Percentiles rank a stretch among this genome's conserved stretches.
Evolutionary conservation across 768 basidiomycete species (phyloP).

Genomic region (Termitomyces sp.): DNA sequence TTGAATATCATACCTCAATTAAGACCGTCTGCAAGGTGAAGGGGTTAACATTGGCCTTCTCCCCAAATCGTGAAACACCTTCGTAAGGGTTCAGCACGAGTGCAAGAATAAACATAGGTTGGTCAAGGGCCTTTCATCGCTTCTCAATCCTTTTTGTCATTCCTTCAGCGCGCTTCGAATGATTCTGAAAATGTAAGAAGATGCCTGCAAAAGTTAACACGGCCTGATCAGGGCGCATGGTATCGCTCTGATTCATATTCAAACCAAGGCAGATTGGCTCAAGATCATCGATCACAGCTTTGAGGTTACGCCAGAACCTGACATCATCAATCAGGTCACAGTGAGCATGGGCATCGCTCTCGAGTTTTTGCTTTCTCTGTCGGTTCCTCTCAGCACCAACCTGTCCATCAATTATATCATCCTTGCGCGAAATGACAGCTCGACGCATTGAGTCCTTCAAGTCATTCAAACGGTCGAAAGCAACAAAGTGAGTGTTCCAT

Average conservation of each 20-base stretch:
- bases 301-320: constrained; percentile 16
- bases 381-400: constrained; percentile 24
- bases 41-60: background rate
- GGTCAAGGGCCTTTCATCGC: constrained; percentile 26
- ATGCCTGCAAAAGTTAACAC: constrained; percentile 24
- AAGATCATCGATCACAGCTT: constrained; percentile 20
- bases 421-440: constrained; percentile 14
- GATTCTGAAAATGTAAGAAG: constrained; percentile 16
- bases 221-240: constrained; percentile 22
- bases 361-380: constrained; percentile 15
- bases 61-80: constrained; percentile 23
- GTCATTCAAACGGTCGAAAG: constrained; percentile 1
- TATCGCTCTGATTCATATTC: constrained; percentile 20
- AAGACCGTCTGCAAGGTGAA: background rate
- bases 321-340: constrained; percentile 20
- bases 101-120: constrained; percentile 23
- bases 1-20: background rate
- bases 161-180: constrained; percentile 13
- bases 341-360: constrained; percentile 13
- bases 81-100: constrained; percentile 27
- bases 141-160: constrained; percentile 25
- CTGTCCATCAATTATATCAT: constrained; percentile 21
- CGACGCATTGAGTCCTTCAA: constrained; percentile 19
- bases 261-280: constrained; percentile 25
- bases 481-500: too few species aligned